phyloP scores from a whole-genome alignment of 805 yeast genomes.

The Metschnikowia reukaufii region DNA sequence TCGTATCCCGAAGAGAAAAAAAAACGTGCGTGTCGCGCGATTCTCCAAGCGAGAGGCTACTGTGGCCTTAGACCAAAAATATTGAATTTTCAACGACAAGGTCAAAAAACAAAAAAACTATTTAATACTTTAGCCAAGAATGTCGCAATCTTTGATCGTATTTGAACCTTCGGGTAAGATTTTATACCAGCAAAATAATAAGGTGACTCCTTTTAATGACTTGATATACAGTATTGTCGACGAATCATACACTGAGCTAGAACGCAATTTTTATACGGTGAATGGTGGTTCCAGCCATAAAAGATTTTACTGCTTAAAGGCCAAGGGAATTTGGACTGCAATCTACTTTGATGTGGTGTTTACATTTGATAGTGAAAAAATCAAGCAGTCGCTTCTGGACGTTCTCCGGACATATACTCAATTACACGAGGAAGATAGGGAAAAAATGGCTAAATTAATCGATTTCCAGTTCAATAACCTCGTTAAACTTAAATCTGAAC shows the following conservation, averaged over 20 bases:
- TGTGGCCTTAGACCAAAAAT: background rate
- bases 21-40: background rate
- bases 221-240: conserved; percentile 35
- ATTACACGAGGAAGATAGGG: conserved; percentile 26
- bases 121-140: no score
- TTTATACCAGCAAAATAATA: conserved; percentile 37
- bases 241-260: conserved; percentile 35
- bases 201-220: conserved; percentile 41
- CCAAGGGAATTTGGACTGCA: conserved; percentile 32
- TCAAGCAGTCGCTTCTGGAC: conserved; percentile 32
- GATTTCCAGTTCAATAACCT: conserved; percentile 41
- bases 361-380: conserved; percentile 39
- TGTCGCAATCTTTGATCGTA: conserved; percentile 43
- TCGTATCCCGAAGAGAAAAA: background rate
- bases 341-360: conserved; percentile 41
- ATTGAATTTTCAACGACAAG: background rate
- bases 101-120: background rate
- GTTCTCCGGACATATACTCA: conserved; percentile 34
- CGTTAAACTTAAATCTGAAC: conserved; percentile 29
- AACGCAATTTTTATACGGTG: conserved; percentile 33
- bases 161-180: conserved; percentile 38
- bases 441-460: conserved; percentile 34
- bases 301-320: conserved; percentile 34
- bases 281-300: conserved; percentile 27
- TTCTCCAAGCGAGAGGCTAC: background rate